Conservation (phyloP, 2,329 filamentous ascomycete species). For the Dothideomycetes sp. region DNA sequence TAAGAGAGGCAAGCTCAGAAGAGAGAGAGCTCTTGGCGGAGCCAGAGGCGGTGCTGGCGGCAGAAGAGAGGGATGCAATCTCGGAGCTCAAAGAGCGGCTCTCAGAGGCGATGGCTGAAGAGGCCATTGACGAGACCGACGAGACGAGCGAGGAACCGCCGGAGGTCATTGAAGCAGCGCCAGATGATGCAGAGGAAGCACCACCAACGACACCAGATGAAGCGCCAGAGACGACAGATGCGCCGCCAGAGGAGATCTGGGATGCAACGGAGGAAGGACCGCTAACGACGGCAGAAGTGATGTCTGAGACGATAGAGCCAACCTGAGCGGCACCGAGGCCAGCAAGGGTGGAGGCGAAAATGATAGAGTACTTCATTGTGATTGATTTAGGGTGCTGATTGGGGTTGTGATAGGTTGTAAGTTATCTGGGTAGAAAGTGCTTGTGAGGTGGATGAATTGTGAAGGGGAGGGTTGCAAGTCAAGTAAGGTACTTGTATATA, state of each 20-base stretch:
- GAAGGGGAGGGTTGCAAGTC: too few relatives aligned
- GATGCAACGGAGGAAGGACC: conserved; percentile 8
- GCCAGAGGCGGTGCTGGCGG: conserved; percentile 7
- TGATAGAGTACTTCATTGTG: too few relatives aligned
- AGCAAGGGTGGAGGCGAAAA: conserved; percentile 1
- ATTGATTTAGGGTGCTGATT: too few relatives aligned
- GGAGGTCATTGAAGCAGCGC: neutral
- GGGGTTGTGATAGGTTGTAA: too few relatives aligned
- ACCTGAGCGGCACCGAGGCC: neutral
- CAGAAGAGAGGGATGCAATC: conserved; percentile 4
- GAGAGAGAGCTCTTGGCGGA: conserved; percentile 11
- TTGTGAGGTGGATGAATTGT: too few relatives aligned
- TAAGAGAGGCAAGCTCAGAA: conserved; percentile 7
- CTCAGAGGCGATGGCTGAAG: conserved; percentile 1
- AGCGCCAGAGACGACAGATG: conserved; percentile 2
- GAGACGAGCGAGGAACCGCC: neutral
- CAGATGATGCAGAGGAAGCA: conserved; percentile 3
- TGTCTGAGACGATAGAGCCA: conserved; percentile 1
- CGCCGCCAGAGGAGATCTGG: neutral
- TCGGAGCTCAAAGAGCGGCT: neutral
- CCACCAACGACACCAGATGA: conserved; percentile 1
- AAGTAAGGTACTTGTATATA: too few relatives aligned
- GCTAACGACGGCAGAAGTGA: conserved; percentile 3
- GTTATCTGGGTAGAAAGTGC: too few relatives aligned
- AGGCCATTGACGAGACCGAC: neutral